phyloP scores from a whole-genome alignment of 495 filamentous ascomycete genomes.

The Corynascus novoguineensis region DNA sequence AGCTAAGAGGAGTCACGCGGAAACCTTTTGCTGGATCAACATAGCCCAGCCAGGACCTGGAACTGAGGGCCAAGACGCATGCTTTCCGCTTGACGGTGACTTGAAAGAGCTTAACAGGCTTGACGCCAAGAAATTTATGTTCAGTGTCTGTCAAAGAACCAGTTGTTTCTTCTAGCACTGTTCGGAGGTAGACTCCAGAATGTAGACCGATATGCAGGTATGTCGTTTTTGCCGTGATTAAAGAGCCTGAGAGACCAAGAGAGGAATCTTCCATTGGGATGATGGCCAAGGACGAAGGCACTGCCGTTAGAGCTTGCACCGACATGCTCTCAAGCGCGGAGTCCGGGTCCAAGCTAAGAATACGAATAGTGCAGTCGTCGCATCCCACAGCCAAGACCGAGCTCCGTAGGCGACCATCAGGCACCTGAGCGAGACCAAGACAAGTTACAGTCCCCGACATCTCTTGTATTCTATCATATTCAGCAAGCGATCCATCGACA shows the following conservation, averaged over 20 bases:
- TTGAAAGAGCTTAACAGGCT: constrained; percentile 77
- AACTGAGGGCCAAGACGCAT: constrained; percentile 84
- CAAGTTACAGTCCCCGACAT: constrained; percentile 58
- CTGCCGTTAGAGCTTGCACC: constrained; percentile 86
- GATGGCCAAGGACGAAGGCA: constrained; percentile 82
- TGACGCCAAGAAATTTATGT: constrained; percentile 86
- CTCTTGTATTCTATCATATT: background rate
- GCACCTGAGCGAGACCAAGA: constrained; percentile 83
- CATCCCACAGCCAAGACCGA: constrained; percentile 92
- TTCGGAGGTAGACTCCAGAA: constrained; percentile 93
- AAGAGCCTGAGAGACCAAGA: constrained; percentile 39
- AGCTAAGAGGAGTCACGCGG: constrained; percentile 85
- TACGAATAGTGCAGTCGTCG: constrained; percentile 90
- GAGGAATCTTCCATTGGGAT: constrained; percentile 87
- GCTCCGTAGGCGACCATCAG: constrained; percentile 76
- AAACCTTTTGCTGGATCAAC: constrained; percentile 76
- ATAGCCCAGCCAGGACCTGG: constrained; percentile 88
- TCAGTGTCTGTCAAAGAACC: constrained; percentile 90
- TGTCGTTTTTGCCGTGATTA: constrained; percentile 52
- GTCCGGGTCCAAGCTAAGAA: constrained; percentile 83
- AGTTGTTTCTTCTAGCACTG: constrained; percentile 86
- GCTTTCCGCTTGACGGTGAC: constrained; percentile 77
- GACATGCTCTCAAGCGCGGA: constrained; percentile 85
- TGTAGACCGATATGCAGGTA: constrained; percentile 93
- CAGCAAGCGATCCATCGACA: background rate